Evolutionary conservation across 2,329 filamentous ascomycete species (phyloP).

Genomic region (Cordyceps farinosa): DNA sequence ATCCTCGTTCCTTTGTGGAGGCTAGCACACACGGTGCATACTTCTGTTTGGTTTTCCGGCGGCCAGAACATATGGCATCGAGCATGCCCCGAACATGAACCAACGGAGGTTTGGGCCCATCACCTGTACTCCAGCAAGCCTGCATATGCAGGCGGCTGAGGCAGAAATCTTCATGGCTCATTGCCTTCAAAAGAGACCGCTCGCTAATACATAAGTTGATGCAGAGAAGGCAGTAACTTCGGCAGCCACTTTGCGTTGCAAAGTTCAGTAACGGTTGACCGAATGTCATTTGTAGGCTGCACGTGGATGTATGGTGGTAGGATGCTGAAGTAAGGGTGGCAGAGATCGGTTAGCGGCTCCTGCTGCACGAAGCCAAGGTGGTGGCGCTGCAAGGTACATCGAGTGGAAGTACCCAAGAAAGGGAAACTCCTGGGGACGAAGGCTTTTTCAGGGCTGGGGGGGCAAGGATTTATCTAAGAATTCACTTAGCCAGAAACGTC

Average conservation of each 20-base stretch:
- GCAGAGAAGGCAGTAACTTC: neutral
- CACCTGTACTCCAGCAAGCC: neutral
- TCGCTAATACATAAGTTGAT: neutral
- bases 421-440: neutral
- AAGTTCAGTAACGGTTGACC: neutral
- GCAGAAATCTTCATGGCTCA: neutral
- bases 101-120: neutral
- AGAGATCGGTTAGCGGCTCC: neutral
- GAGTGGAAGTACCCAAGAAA: neutral
- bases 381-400: neutral
- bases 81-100: neutral
- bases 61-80: neutral
- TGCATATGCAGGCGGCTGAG: neutral
- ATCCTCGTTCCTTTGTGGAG: no score
- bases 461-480: constrained; percentile 4
- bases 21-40: neutral
- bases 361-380: neutral
- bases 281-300: neutral
- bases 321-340: no score
- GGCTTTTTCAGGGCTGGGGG: neutral
- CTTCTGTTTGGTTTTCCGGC: neutral
- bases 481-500: neutral
- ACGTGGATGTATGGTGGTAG: neutral
- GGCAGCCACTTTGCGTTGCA: neutral
- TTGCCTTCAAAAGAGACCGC: neutral